Evolutionary conservation across 306 rosid species (phyloP), one percentile per base, ranked within the genome.

Genomic region (Parietaria judaica): DNA sequence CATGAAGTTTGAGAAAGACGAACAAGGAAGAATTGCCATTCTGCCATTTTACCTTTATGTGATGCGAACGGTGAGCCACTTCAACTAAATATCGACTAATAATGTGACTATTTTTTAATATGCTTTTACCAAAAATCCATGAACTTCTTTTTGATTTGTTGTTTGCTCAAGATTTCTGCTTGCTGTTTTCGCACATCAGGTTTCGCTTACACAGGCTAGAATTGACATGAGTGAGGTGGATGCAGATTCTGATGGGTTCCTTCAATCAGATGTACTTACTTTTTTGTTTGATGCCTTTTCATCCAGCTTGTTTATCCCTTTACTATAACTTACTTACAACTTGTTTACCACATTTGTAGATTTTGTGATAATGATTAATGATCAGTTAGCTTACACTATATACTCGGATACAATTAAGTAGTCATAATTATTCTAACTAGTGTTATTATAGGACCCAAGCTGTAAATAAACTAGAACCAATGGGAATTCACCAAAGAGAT

Each of bases 161-260:
- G 31, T 16, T 65, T 41, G 13, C 8, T 8, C 6, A 14, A 15
- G 54, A 52, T 39, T 44, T 56, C 53, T 71, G 51, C 77, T 72
- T 47, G 58, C 72, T 63, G 66, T 57, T 60, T 63, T 81, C 73
- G 64, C 55, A 60, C 58, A 75, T 57, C 84, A 94, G 99, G 99
- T 94, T 38, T 94, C 99, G 54, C 95, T 94, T 78, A 94, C 99
- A 3, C 99, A 94, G 72, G 99, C 99, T 43, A 74, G 99, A 71
- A 94, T 94, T 74, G 99, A 94, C 73, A 94, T 88, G 99, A 94
- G 99, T 64, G 99, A 94, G 79, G 94, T 94, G 47, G 99, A 94
- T 54, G 95, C 82, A 75, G 99, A 94, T 75, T 94, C 99, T 43
- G 99, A 94, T 79, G 99, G 99, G 49, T 88, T 88, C 75, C 97